Evolutionary conservation across 2,329 filamentous ascomycete species (phyloP), one percentile per base, ranked within the genome.

Genomic region (Pyrenochaeta sp.): DNA sequence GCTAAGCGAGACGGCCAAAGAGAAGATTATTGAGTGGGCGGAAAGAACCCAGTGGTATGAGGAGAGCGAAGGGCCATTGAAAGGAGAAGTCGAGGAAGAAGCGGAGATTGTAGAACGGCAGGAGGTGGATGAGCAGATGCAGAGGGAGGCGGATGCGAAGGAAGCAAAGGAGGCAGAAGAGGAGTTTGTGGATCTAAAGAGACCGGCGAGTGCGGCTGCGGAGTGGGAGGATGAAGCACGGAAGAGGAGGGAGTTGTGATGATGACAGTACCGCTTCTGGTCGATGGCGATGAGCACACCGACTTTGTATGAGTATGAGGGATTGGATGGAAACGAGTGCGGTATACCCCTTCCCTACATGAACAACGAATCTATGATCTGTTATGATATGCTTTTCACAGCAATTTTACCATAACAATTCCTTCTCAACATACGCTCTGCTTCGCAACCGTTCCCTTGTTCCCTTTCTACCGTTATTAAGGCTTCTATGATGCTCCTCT

Each of bases 1-100:
- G 53, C 82, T 95, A 74, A 80, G 86, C n/a, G 83, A 87, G 49
- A 83, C 88, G 53, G 90, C 91, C 4, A 87, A 86, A 61, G 83
- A 85, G 59, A 76, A 89, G 69, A 85, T 95, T 51, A 83, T 85
- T 4, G 78, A 81, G 39, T 94, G 91, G 91, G 77, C 84, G 4
- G 80, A 79, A 45, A 87, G 86, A 48, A 84, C 86, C 3, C 46
- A 60, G n/a, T 92, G 90, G 90, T 91, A 91, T 61, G 83, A 88
- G 71, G 72, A 77, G 44, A 76, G 74, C 40, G 74, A 75, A 13
- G 74, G 73, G 0, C 66, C 67, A 2, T 57, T 66, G 55, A 64
- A 58, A 6, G 68, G 66, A 0, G 65, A 64, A 4, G 61, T 72
- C 3, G 73, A 73, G 9, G 74, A 75, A 24, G 73, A 76, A 52